Evolutionary conservation across 306 rosid genomes (phyloP).

Genomic region (Coriaria nepalensis): DNA sequence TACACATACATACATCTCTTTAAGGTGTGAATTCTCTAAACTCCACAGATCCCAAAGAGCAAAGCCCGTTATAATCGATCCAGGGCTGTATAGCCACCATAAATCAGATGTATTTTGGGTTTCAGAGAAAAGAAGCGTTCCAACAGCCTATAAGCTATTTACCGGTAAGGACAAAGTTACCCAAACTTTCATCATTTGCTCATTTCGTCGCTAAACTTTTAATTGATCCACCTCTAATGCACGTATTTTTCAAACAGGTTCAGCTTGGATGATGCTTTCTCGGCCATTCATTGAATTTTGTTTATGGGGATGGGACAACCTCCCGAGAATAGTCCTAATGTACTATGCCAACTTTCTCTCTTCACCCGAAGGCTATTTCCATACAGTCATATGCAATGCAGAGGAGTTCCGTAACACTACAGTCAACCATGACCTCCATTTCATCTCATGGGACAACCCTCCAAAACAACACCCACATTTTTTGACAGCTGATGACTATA

Average conservation of each 20-base stretch:
- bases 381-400: slow-evolving; percentile 72
- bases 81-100: slow-evolving; percentile 48
- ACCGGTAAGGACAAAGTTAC: slow-evolving; percentile 28
- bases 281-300: slow-evolving; percentile 52
- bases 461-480: slow-evolving; percentile 76
- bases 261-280: slow-evolving; percentile 91
- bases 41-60: slow-evolving; percentile 55
- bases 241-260: slow-evolving; percentile 24
- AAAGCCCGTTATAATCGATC: slow-evolving; percentile 66
- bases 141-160: slow-evolving; percentile 59
- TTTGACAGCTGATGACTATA: slow-evolving; percentile 34
- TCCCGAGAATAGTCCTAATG: slow-evolving; percentile 67
- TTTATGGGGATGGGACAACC: slow-evolving; percentile 82
- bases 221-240: no score
- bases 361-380: slow-evolving; percentile 72
- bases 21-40: slow-evolving; percentile 5
- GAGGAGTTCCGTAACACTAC: slow-evolving; percentile 60
- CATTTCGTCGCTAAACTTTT: no score
- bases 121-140: slow-evolving; percentile 49
- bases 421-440: slow-evolving; percentile 74
- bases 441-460: slow-evolving; percentile 81
- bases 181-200: no score
- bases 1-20: neutral
- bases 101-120: slow-evolving; percentile 71
- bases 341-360: slow-evolving; percentile 77